These are phyloP conservation scores for Delonix regia DNA, from an alignment of 306 rosid genomes.

Conservation along the genomic window DNA sequence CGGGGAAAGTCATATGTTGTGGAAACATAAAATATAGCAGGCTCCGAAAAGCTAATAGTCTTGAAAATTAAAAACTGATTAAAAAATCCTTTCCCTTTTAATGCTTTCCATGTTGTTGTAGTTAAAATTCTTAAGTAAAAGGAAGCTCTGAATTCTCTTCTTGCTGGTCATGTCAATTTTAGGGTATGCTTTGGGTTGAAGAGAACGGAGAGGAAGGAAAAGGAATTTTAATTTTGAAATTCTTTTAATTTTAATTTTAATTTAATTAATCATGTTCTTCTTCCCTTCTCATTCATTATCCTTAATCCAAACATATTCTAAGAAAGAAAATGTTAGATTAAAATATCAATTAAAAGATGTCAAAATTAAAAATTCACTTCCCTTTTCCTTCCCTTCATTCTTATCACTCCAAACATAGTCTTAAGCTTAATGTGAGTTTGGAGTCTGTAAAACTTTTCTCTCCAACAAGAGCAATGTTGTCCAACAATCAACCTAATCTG, in stretches of 20 bases:
- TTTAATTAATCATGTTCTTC: too few relatives aligned
- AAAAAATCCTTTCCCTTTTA: neutral
- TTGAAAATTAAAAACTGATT: constrained; percentile 24
- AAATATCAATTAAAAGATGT: too few relatives aligned
- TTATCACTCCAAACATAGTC: too few relatives aligned
- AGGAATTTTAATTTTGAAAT: too few relatives aligned
- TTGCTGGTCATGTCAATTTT: constrained; percentile 10
- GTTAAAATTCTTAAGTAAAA: constrained; percentile 12
- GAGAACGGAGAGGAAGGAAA: too few relatives aligned
- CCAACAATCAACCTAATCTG: constrained; percentile 22
- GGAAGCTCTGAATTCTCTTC: constrained; percentile 8
- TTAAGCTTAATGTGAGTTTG: constrained; percentile 16
- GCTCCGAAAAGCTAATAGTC: neutral
- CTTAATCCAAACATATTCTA: too few relatives aligned
- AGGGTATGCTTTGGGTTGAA: too few relatives aligned
- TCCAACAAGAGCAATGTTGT: constrained; percentile 4
- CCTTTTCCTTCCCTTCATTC: too few relatives aligned
- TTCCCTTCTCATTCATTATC: too few relatives aligned
- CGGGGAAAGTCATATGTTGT: neutral
- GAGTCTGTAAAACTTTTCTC: constrained; percentile 28
- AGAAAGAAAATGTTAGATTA: too few relatives aligned
- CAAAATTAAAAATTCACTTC: too few relatives aligned
- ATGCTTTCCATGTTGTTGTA: neutral
- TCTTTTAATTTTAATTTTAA: too few relatives aligned
- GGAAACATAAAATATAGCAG: constrained; percentile 1